These are phyloP conservation scores for Iris pallida DNA, from an alignment of 116 monocot species.

Conservation along the genomic window DNA sequence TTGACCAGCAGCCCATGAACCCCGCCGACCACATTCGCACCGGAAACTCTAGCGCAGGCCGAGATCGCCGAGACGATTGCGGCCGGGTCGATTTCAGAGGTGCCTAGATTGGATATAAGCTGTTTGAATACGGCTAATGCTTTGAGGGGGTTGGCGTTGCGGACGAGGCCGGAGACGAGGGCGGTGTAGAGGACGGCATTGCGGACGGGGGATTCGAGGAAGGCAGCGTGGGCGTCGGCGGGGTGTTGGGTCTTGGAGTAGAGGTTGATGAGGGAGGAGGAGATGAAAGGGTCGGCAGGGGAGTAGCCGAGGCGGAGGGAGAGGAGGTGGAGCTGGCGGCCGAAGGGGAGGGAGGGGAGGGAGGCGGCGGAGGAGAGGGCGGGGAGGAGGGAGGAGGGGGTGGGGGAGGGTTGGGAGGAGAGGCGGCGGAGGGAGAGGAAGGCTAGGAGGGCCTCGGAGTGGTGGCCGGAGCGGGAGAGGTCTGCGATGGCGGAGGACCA, in stretches of 20 bases:
- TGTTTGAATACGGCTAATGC: conserved; percentile 38
- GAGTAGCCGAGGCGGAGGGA: conserved; percentile 49
- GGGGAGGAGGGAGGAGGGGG: conserved; percentile 61
- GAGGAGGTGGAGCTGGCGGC: conserved; percentile 73
- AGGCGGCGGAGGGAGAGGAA: conserved; percentile 51
- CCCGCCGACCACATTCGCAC: conserved; percentile 16
- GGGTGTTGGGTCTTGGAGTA: conserved; percentile 53
- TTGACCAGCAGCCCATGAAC: conserved; percentile 56
- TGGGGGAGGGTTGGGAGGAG: conserved; percentile 38
- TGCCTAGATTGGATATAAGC: conserved; percentile 28
- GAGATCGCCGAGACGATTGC: conserved; percentile 56
- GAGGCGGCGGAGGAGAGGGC: conserved; percentile 56
- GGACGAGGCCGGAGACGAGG: conserved; percentile 48
- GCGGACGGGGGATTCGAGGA: conserved; percentile 44
- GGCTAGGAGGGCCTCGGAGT: conserved; percentile 35
- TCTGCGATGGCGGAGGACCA: conserved; percentile 77
- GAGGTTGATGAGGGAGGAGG: conserved; percentile 74
- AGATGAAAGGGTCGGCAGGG: conserved; percentile 54
- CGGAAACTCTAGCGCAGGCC: conserved; percentile 44
- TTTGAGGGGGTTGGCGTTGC: conserved; percentile 23
- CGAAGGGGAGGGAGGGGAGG: conserved; percentile 24
- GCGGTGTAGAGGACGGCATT: conserved; percentile 76
- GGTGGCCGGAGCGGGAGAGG: conserved; percentile 55
- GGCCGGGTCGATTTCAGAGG: conserved; percentile 29
- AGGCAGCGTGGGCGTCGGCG: conserved; percentile 51